phyloP scores from a whole-genome alignment of 1,284 basidiomycete genomes.

The Leccinum pachyderme region DNA sequence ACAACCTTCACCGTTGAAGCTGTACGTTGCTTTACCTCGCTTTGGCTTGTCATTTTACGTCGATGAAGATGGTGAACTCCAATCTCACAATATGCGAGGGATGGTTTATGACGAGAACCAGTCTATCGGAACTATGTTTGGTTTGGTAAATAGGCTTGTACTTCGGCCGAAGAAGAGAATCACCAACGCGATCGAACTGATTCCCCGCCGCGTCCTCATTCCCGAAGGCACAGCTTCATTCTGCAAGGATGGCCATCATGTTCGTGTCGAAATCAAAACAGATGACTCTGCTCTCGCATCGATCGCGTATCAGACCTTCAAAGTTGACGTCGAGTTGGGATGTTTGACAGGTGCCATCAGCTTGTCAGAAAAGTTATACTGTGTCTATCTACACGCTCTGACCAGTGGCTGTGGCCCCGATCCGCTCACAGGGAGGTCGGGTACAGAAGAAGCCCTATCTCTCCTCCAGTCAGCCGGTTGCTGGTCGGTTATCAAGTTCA shows the following conservation, averaged over 20 bases:
- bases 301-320: conserved; percentile 38
- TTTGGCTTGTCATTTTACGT: conserved; percentile 39
- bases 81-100: conserved; percentile 17
- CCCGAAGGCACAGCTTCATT: conserved; percentile 17
- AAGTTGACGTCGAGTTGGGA: conserved; percentile 40
- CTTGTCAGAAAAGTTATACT: conserved; percentile 38
- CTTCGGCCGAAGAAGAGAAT: neutral
- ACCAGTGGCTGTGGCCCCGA: conserved; percentile 43
- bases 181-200: neutral
- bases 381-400: conserved; percentile 45
- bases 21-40: conserved; percentile 41
- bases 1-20: conserved; percentile 4
- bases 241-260: conserved; percentile 25
- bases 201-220: neutral
- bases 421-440: conserved; percentile 43
- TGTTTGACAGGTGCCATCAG: conserved; percentile 35
- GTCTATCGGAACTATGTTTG: neutral
- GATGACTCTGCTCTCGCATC: neutral
- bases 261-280: conserved; percentile 23
- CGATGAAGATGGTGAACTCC: conserved; percentile 27
- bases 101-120: conserved; percentile 4
- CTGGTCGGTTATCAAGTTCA: conserved; percentile 39
- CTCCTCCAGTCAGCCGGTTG: conserved; percentile 38
- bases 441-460: conserved; percentile 45
- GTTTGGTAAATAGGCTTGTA: neutral